Evolutionary conservation across 2,329 filamentous ascomycete species (phyloP).

Genomic region (Ophiocordyceps camponoti-floridani): DNA sequence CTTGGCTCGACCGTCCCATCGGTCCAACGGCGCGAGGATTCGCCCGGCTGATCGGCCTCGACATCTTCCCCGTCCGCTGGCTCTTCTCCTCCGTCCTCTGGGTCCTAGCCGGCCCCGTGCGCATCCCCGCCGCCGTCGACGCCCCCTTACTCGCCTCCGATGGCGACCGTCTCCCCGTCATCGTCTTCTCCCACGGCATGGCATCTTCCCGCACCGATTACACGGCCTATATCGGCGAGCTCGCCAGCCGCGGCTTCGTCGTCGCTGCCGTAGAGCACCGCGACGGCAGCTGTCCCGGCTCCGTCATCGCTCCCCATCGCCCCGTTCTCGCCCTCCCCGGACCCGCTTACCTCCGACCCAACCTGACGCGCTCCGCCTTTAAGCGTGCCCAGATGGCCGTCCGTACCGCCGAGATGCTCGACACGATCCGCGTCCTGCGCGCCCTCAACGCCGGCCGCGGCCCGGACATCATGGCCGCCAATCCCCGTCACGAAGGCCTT

Average conservation of each 20-base stretch:
- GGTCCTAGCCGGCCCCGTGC: conserved; percentile 22
- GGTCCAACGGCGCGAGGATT: conserved; percentile 26
- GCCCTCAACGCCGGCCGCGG: conserved; percentile 22
- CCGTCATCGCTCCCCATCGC: conserved; percentile 15
- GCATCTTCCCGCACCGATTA: conserved; percentile 32
- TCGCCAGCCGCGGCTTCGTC: conserved; percentile 29
- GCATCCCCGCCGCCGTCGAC: conserved; percentile 29
- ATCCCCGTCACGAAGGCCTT: conserved; percentile 27
- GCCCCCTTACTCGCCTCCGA: conserved; percentile 16
- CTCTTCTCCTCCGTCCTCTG: conserved; percentile 24
- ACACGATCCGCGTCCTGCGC: conserved; percentile 21
- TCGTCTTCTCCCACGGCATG: conserved; percentile 34
- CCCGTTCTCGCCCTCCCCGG: conserved; percentile 16
- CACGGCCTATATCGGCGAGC: conserved; percentile 29
- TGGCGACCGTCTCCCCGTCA: conserved; percentile 20
- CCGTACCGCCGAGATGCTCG: conserved; percentile 30
- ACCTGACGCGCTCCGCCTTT: conserved; percentile 15
- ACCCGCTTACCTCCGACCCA: conserved; percentile 10
- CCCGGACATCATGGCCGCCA: conserved; percentile 16
- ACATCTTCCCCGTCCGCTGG: conserved; percentile 22
- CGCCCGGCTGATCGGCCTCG: conserved; percentile 23
- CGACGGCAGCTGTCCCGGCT: conserved; percentile 30
- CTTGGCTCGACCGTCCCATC: conserved; percentile 26
- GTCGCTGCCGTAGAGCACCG: conserved; percentile 33
- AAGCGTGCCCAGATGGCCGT: conserved; percentile 29